Conservation (phyloP, 768 basidiomycete genomes). For the Amanita pallidorosea region DNA sequence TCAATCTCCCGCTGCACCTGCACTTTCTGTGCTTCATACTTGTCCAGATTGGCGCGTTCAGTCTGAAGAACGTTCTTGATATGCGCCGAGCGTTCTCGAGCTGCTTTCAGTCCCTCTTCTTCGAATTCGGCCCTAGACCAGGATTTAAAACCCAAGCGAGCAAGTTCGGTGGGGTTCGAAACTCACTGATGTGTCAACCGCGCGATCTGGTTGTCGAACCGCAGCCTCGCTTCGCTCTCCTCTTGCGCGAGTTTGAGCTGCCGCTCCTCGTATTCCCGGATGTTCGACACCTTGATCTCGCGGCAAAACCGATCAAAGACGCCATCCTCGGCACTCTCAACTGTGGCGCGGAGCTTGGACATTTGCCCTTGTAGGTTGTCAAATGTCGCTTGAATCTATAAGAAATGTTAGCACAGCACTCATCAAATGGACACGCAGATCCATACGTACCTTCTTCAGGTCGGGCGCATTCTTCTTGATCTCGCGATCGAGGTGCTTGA, state of each 20-base stretch:
- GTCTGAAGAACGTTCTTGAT: constrained; percentile 40
- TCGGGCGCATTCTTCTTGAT: constrained; percentile 59
- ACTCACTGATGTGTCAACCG: constrained; percentile 78
- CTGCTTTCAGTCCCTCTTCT: constrained; percentile 55
- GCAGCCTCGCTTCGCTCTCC: constrained; percentile 73
- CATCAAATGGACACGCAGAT: too few relatives aligned
- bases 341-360: constrained; percentile 36
- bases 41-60: constrained; percentile 43
- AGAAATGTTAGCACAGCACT: background rate
- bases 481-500: constrained; percentile 70
- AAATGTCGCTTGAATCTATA: constrained; percentile 45
- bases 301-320: constrained; percentile 73
- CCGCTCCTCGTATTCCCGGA: constrained; percentile 90
- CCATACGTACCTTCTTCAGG: constrained; percentile 46
- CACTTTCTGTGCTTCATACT: constrained; percentile 43
- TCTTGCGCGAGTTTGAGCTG: constrained; percentile 84
- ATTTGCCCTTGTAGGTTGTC: constrained; percentile 44
- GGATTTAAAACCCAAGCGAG: background rate
- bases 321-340: constrained; percentile 73
- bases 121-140: constrained; percentile 69
- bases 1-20: constrained; percentile 50
- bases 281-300: constrained; percentile 67
- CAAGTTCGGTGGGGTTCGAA: background rate
- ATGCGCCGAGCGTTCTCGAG: constrained; percentile 49
- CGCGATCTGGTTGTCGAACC: constrained; percentile 80